Base-by-base conservation (phyloP, 2,329 filamentous ascomycete genomes). In the Claviceps monticola region DNA sequence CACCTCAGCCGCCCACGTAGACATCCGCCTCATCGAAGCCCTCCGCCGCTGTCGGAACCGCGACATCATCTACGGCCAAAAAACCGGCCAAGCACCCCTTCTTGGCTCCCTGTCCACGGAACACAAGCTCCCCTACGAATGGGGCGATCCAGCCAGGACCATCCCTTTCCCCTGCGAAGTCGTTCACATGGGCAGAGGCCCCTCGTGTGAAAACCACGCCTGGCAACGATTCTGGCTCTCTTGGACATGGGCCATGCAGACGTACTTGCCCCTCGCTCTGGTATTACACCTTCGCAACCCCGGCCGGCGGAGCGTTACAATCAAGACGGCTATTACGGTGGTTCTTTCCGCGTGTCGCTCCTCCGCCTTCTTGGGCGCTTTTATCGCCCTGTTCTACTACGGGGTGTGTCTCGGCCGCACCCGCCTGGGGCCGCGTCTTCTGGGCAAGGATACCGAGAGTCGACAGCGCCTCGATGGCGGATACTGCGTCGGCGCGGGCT, bases 371-470 rank as follows among this genome's bases (percentile, higher is more conserved):
- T 74, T 95, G 1, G 86, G 82, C 3, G 70, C 80, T 0, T 94
- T 91, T 65, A 84, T 94, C 57, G 73, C 80, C 1, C 69, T 89
- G 11, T 93, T 91, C 64, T 94, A 90, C 70, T 94, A 94, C 63
- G 82, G 84, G 29, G 84, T 94, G 3, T 95, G 88, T 62, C 78
- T 94, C 0, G 74, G 80, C 5, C 79, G 88, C 45, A 89, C 83
- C 1, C 76, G 86, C 11, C 55, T 93, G 6, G 88, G 88, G 0
- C 88, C 88, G 0, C 76, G 64, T 37, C 21, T 91, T 13, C 69
- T 90, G 23, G 76, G 79, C n/a, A 70, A 63, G 17, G 74, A 79
- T 54, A 65, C 64, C 0, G 58, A 63, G 1, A 61, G 68, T 23
- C 67, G 74, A 26, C 76, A 80, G 61, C 64, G 61, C 49, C 76